Conservation (phyloP, 2,329 filamentous ascomycete genomes). For the Cryphonectria carpinicola region DNA sequence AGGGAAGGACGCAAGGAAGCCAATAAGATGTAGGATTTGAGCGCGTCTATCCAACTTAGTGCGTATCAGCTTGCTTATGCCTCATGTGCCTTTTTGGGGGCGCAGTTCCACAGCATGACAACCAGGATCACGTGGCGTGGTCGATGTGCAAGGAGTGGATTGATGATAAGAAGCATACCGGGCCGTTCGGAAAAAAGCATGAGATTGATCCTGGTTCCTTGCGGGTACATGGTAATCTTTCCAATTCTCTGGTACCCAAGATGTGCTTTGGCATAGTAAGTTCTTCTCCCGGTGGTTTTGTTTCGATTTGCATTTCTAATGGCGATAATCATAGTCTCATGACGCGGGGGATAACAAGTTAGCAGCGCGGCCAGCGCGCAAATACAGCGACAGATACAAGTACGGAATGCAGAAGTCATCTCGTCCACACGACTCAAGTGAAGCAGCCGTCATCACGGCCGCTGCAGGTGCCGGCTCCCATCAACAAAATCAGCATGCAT, state of each 20-base stretch:
- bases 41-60: background rate
- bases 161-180: background rate
- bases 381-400: background rate
- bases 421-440: background rate
- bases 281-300: background rate
- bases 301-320: background rate
- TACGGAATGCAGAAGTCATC: background rate
- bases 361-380: slow-evolving; percentile 14
- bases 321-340: background rate
- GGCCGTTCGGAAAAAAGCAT: background rate
- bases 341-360: background rate
- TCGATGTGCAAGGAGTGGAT: background rate
- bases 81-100: background rate
- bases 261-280: slow-evolving; percentile 24
- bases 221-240: background rate
- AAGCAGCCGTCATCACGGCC: background rate
- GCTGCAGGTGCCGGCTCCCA: background rate
- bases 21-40: background rate
- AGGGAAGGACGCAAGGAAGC: background rate
- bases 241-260: background rate
- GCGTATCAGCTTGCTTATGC: background rate
- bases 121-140: background rate
- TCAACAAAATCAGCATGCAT: background rate
- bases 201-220: background rate
- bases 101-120: background rate